phyloP scores from a whole-genome alignment of 441 rosid species.

The Sinapis alba region DNA sequence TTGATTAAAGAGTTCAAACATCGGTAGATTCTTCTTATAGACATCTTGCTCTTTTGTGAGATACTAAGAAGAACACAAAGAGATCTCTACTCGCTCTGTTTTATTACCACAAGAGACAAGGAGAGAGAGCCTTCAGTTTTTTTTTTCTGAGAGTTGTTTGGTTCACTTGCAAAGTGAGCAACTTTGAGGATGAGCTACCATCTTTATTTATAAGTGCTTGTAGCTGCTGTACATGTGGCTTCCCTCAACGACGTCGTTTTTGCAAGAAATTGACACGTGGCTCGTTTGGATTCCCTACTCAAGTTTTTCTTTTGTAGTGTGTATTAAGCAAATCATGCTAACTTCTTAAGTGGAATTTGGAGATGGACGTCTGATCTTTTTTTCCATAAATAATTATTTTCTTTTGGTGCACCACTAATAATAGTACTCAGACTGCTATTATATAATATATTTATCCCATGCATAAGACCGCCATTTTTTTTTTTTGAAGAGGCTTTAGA shows the following conservation, averaged over 20 bases:
- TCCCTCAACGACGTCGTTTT: slow-evolving; percentile 6
- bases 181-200: slow-evolving; percentile 20
- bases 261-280: neutral
- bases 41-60: slow-evolving; percentile 35
- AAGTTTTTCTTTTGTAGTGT: no score
- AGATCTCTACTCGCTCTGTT: slow-evolving; percentile 3
- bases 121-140: neutral
- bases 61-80: slow-evolving; percentile 7
- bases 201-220: slow-evolving; percentile 36
- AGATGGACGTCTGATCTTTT: slow-evolving; percentile 17
- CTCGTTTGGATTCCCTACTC: neutral
- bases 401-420: neutral
- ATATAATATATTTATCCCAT: neutral
- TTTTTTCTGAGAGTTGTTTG: neutral
- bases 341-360: slow-evolving; percentile 13
- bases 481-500: no score
- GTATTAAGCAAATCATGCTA: neutral
- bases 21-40: slow-evolving; percentile 31
- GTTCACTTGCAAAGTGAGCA: slow-evolving; percentile 30
- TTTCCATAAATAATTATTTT: neutral
- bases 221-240: slow-evolving; percentile 1
- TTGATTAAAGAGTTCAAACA: slow-evolving; percentile 39
- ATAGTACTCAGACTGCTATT: no score
- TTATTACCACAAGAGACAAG: slow-evolving; percentile 14
- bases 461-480: slow-evolving; percentile 30